Base-by-base conservation (phyloP, 176 grass and related monocot species). In the Juncus effusus region DNA sequence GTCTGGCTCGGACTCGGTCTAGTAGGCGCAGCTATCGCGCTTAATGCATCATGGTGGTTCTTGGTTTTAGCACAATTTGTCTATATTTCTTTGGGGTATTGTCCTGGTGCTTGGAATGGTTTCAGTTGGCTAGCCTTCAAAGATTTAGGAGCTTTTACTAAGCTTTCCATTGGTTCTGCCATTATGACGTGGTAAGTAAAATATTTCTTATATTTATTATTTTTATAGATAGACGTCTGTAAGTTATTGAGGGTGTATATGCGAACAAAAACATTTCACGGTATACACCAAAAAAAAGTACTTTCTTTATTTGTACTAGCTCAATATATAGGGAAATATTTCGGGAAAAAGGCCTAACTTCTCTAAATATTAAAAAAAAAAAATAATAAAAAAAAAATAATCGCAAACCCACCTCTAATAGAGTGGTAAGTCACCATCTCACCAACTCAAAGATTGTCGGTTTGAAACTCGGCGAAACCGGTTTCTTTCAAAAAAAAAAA, bases 61-160 rank as follows among this genome's bases (percentile, higher is more conserved):
- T 77, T 90, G 9, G 90, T 95, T 37, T 44, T 79, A 0, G 83
- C 74, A 1, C 82, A 90, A 80, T 60, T 95, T 57, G 59, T 36
- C 0, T 95, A 90, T 75, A 82, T 95, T 51, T 64, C 67, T 7
- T 70, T 84, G 80, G 90, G 90, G 0, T 63, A 79, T 47, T 95
- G 86, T 65, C 83, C 90, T 15, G 83, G 86, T 38, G 83, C 83
- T 0, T 95, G 90, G 90, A 95, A 83, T 51, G 90, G 90, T 2
- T 90, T 95, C 59, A 82, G 74, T 57, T 79, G 75, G 13, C 56
- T 83, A 6, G 83, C 83, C 19, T 75, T 86, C 50, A 74, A 67
- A 10, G 80, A 77, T 19, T 73, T 95, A 51, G 1, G 13, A 4
- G 62, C 77, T 12, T 95, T 95, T 64, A 69, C 86, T 0, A 77